Evolutionary conservation across 2,329 filamentous ascomycete species (phyloP).

Genomic region (Cercospora sp.): DNA sequence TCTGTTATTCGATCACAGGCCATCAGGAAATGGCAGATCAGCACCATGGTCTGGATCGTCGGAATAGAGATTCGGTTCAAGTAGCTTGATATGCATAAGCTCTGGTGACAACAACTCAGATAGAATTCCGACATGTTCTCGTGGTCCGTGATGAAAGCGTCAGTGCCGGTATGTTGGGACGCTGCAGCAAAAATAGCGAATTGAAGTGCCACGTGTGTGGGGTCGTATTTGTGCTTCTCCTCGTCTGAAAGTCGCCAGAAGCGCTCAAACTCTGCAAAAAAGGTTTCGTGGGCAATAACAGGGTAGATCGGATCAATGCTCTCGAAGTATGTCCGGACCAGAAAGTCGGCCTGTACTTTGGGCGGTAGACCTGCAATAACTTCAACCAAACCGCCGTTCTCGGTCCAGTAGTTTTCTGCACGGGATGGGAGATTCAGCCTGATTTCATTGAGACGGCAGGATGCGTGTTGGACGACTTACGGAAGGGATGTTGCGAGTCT

Average conservation of each 20-base stretch:
- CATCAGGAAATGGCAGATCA: slow-evolving; percentile 52
- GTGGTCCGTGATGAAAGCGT: background rate
- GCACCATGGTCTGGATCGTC: slow-evolving; percentile 75
- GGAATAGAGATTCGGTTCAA: background rate
- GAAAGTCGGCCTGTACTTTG: too few relatives aligned
- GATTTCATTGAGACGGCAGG: too few relatives aligned
- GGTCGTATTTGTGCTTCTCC: background rate
- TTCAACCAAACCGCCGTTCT: too few relatives aligned
- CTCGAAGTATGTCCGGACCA: too few relatives aligned
- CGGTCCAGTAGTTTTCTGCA: too few relatives aligned
- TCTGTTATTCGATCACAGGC: background rate
- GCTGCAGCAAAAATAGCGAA: background rate
- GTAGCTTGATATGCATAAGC: slow-evolving; percentile 7
- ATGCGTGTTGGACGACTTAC: too few relatives aligned
- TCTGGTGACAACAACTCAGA: slow-evolving; percentile 1
- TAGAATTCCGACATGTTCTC: slow-evolving; percentile 3
- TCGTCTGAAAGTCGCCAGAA: background rate
- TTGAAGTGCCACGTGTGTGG: background rate
- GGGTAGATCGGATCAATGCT: too few relatives aligned
- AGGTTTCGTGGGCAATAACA: background rate
- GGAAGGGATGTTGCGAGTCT: too few relatives aligned
- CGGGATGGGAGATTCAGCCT: too few relatives aligned
- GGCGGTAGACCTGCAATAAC: too few relatives aligned
- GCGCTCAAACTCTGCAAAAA: background rate
- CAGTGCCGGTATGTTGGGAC: background rate